Conservation (phyloP, 2,329 filamentous ascomycete species). For the Microdochium bolleyi region DNA sequence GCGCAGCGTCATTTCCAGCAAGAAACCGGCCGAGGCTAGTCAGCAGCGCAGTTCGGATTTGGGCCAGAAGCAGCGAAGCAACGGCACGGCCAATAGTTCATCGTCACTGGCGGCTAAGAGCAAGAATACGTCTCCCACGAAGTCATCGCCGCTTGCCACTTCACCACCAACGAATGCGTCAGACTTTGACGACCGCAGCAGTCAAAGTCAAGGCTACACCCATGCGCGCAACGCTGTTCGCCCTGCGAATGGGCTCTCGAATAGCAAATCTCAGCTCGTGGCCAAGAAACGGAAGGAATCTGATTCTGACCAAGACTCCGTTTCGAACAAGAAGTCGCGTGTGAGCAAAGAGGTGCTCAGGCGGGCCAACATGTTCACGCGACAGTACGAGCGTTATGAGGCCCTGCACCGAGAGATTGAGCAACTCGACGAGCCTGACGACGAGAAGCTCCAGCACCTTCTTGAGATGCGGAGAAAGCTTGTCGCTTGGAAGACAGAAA, state of each 20-base stretch:
- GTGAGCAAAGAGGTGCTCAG: conserved; percentile 40
- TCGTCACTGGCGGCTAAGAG: conserved; percentile 34
- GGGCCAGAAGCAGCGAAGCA: conserved; percentile 36
- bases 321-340: conserved; percentile 28
- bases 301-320: conserved; percentile 17
- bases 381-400: conserved; percentile 48
- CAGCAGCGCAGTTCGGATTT: conserved; percentile 39
- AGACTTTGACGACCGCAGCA: conserved; percentile 39
- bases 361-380: conserved; percentile 47
- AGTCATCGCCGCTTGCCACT: conserved; percentile 58
- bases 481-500: conserved; percentile 49
- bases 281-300: conserved; percentile 36
- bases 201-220: conserved; percentile 2
- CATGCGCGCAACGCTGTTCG: background rate
- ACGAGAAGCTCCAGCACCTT: conserved; percentile 41
- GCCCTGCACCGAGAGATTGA: conserved; percentile 47
- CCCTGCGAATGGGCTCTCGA: conserved; percentile 11
- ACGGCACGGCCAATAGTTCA: conserved; percentile 20
- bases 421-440: conserved; percentile 38
- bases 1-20: background rate
- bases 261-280: conserved; percentile 14
- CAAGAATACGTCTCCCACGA: conserved; percentile 50
- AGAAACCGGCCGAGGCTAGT: conserved; percentile 20
- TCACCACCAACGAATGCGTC: conserved; percentile 60
- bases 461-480: conserved; percentile 47